Base-by-base conservation (phyloP, 1,139 yeast species). In the Scheffersomyces quercinus region DNA sequence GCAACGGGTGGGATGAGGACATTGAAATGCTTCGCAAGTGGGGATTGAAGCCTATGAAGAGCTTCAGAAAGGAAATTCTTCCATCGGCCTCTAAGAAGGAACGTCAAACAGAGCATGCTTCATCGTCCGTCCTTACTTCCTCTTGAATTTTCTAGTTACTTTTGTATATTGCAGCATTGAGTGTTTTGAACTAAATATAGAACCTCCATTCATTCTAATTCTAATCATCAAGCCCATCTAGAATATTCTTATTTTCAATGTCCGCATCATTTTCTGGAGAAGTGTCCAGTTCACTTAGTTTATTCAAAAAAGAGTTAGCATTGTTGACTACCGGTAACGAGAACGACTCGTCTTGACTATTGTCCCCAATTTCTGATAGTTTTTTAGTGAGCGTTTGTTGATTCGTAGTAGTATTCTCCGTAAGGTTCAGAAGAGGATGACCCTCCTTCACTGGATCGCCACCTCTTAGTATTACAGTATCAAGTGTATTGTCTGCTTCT, bases 1-100 rank as follows among this genome's bases (percentile, higher is more conserved):
- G 95, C 60, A 83, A 82, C 50, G 91, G 90, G 3, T 86, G 93
- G 93, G 89, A 85, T 39, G 93, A 85, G 58, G 95, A 86, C 59
- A 83, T 76, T 50, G 74, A 65, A 8, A 81, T 86, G 88, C 67
- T 86, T 33, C 61, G 64, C 3, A 79, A 76, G 53, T 86, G 93
- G 93, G 95, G 95, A 0, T 62, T 85, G 54, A 69, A 63, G 50
- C 89, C 90, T 32, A 81, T 85, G 88, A 71, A 79, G 60, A 75
- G 84, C 48, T 79, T 79, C 49, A 44, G 40, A 29, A 41, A 49
- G 29, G 35, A 31, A 13, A 31, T 10, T 12, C 6, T 37, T 20
- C 26, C 26, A 20, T 20, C 26, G 8, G 26, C 7, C 26, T 20
- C 26, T 5, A 20, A 20, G 26, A 20, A 20, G 8, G 26, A 6